Conservation (phyloP, 2,329 filamentous ascomycete genomes). For the Venturia pyrina region DNA sequence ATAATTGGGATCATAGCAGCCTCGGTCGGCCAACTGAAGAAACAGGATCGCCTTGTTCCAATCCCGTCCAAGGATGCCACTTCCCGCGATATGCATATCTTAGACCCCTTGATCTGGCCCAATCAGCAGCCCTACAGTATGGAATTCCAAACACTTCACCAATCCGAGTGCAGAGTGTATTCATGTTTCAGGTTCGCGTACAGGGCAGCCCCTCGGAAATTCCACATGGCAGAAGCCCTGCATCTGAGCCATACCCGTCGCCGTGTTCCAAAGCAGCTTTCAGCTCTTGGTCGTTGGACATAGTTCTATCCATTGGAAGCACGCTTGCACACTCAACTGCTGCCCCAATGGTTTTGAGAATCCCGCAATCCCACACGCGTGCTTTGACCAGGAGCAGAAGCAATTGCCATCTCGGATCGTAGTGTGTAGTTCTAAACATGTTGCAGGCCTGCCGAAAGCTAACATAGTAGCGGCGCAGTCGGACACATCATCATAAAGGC, state of each 20-base stretch:
- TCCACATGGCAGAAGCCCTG: neutral
- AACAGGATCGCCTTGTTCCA: neutral
- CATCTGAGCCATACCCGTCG: neutral
- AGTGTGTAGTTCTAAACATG: too few species aligned
- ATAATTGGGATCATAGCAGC: neutral
- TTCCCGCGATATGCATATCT: neutral
- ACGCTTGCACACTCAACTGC: neutral
- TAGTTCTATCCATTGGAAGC: neutral
- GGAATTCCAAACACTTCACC: neutral
- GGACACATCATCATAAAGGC: neutral
- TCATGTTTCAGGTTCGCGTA: neutral
- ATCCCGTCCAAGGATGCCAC: slow-evolving; percentile 1
- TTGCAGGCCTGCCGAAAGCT: neutral
- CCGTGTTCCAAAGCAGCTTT: neutral
- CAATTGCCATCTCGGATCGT: neutral
- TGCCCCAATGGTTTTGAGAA: neutral
- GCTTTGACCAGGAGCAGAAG: neutral
- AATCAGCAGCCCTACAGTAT: neutral
- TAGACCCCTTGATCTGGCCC: neutral
- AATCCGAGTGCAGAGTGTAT: neutral
- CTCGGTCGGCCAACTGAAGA: neutral
- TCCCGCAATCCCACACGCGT: neutral
- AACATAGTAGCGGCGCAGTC: neutral
- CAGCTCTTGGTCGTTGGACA: neutral
- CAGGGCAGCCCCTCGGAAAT: neutral